These are phyloP conservation scores for Benincasa hispida DNA, from an alignment of 306 rosid species.

Conservation along the genomic window DNA sequence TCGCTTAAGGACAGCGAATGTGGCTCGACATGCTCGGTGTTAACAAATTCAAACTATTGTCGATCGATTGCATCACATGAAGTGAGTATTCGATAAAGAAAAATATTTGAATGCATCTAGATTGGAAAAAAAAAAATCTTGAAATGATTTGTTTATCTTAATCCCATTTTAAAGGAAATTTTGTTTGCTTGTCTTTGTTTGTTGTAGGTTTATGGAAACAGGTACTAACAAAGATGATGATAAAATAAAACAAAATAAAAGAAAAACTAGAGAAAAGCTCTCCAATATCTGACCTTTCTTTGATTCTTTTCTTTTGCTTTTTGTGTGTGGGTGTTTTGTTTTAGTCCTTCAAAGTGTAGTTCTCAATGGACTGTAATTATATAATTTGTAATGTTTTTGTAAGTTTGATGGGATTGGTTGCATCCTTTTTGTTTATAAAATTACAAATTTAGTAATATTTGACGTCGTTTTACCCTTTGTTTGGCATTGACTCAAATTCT, in stretches of 20 bases:
- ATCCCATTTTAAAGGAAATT: background rate
- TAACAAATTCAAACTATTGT: constrained; percentile 58
- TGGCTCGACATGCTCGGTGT: constrained; percentile 66
- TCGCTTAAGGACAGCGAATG: constrained; percentile 79
- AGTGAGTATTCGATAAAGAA: constrained; percentile 27
- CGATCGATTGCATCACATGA: constrained; percentile 51
- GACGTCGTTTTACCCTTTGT: background rate
- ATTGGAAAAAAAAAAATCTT: no score
- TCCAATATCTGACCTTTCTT: background rate
- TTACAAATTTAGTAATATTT: background rate
- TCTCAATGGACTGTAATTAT: background rate
- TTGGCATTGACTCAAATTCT: background rate
- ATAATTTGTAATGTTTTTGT: background rate
- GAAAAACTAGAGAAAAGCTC: background rate
- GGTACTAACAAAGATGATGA: constrained; percentile 18
- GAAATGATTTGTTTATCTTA: background rate
- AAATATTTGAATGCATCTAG: no score
- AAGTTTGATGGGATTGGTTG: background rate
- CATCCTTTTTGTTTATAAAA: background rate
- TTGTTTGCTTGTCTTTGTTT: background rate
- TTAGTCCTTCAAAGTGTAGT: background rate
- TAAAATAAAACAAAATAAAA: no score
- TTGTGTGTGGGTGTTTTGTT: background rate
- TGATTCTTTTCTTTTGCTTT: background rate
- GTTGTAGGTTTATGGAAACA: constrained; percentile 51